Base-by-base conservation (phyloP, 2,329 filamentous ascomycete species). In the Alternaria sp. region DNA sequence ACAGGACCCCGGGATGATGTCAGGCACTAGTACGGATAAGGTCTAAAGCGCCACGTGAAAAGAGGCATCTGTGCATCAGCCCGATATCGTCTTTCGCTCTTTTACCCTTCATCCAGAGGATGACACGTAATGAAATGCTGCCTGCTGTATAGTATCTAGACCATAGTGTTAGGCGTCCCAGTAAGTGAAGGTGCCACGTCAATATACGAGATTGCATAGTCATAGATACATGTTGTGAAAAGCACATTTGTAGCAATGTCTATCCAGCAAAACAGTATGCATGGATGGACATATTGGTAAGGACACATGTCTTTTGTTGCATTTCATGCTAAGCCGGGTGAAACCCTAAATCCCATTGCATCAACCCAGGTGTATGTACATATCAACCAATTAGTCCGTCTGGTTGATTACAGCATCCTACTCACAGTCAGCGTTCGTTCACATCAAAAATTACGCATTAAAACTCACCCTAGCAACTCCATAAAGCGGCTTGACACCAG, bases 401-500 rank as follows among this genome's bases (percentile, higher is more conserved):
- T 58, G 59, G 46, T 68, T 68, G 22, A 68, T 59, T 9, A 68
- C 66, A 42, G 56, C 66, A 57, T 66, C 66, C 66, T 67, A 38
- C 12, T 11, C 14, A 14, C 16, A 8, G 42, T 68, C 41, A 68
- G 63, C 46, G 43, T n/a, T 4, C 28, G 8, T n/a, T 12, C 22
- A 12, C 36, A 3, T 28, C 8, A 32, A 20, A 1, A 16, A 16
- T 12, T 12, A 34, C 48, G 30, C 9, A 11, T 34, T 12, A 16
- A 30, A 11, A 78, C 81, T 79, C 70, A 85, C 84, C 68, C 90
- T 86, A 34, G 91, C 91, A 75, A 91, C 85, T 6, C 83, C 80
- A 78, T 92, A 94, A 44, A 92, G 76, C 8, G 92, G 91, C 58
- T 82, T 86, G 68, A 96, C 93, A 28, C 87, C 92, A 1, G 92